Evolutionary conservation across 352 stramenopile species (phyloP), one percentile per base, ranked within the genome.

Genomic region (Pythium phragmiticola): DNA sequence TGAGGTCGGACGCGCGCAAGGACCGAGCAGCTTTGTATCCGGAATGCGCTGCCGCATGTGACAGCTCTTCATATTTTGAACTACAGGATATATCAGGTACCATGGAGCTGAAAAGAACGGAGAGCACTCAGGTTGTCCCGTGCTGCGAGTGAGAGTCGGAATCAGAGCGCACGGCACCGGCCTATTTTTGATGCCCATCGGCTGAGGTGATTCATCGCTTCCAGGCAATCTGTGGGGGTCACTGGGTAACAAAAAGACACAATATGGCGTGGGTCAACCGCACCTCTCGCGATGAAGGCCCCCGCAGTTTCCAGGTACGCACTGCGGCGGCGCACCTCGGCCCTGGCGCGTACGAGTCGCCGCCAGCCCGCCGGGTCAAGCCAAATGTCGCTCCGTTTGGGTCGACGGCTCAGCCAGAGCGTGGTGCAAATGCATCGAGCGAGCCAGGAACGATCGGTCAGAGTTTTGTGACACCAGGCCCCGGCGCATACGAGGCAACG

Each of bases 231-330:
- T 50, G 37, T 50, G 42, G 51, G 16, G 41, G 33, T 43, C 19
- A 48, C 9, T 48, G 42, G 9, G 45, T 16, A 46, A 7, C 12
- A 4, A 19, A 7, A 59, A 23, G 28, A 0, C 7, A 34, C 13
- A 51, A 8, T 16, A 91, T 91, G 82, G 82, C 82, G 60, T 91
- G 82, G 82, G 82, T 89, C 56, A 84, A 85, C 46, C 82, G 82
- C 39, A 89, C 82, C 55, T 82, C 62, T 9, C 78, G 82, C 8
- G 77, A 88, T 16, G 77, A 84, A 52, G 74, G 71, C 33, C 64
- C 68, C 4, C 73, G 74, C 4, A 78, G 68, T 33, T 68, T 86
- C 28, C 69, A 76, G 23, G 28, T 52, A 0, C 34, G 57, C 7
- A 71, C 72, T 3, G 52, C 59, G 7, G 54, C 70, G 2, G 43